A percentile compares a stretch with the other conserved stretches of the same genome.
phyloP scores from a whole-genome alignment of 176 grass and related monocot genomes.

The Paspalum vaginatum region DNA sequence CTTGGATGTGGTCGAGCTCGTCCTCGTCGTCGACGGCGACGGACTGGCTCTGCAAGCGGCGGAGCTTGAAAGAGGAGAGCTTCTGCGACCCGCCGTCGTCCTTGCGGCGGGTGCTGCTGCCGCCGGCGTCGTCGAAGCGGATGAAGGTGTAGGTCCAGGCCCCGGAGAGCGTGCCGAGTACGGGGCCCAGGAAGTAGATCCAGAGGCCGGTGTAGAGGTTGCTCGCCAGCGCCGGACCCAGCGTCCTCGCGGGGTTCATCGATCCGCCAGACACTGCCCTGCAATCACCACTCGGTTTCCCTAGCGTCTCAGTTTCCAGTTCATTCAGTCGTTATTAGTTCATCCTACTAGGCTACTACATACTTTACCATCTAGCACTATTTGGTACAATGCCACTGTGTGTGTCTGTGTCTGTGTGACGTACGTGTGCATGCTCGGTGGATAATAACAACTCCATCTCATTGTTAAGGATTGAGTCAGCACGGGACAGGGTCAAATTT shows the following conservation, averaged over 20 bases:
- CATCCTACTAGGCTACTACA: not conserved
- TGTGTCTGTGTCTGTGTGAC: not conserved
- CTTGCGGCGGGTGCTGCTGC: not conserved
- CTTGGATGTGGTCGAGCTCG: constrained; percentile 42
- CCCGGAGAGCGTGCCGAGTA: constrained; percentile 69
- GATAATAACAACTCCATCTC: not conserved
- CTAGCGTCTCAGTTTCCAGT: constrained; percentile 39
- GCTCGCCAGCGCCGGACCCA: constrained; percentile 93
- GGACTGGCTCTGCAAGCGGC: constrained; percentile 77
- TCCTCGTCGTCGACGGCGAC: constrained; percentile 50
- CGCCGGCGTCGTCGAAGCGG: constrained; percentile 47
- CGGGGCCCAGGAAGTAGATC: constrained; percentile 93
- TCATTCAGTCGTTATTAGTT: not conserved
- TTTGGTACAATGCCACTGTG: not conserved
- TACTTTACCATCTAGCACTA: not conserved
- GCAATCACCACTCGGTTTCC: constrained; percentile 56
- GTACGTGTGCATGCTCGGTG: not conserved
- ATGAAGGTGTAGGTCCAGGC: constrained; percentile 76
- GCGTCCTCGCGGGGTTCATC: constrained; percentile 96
- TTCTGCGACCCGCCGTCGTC: constrained; percentile 42
- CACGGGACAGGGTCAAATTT: not conserved
- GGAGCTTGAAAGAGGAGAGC: constrained; percentile 88
- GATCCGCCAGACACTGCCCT: constrained; percentile 97
- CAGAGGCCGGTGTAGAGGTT: constrained; percentile 67
- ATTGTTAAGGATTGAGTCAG: not conserved